Evolutionary conservation across 1,284 basidiomycete genomes (phyloP).

Genomic region (Apiotrichum siamense): DNA sequence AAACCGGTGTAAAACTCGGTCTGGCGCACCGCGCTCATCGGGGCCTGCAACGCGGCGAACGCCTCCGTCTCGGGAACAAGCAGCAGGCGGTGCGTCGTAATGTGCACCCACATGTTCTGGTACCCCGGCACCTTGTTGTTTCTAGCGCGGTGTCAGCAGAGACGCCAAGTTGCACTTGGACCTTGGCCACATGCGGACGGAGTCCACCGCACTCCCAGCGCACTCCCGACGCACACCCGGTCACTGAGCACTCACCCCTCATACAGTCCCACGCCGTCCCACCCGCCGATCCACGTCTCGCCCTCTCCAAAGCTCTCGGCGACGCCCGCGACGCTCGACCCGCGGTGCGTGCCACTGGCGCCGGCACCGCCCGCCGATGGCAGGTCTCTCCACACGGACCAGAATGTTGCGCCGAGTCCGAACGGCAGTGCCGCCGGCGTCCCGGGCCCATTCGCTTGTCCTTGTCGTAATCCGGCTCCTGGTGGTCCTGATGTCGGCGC

Average conservation of each 20-base stretch:
- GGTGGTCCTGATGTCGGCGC: no score
- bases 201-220: neutral
- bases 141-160: slow-evolving; percentile 50
- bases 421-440: slow-evolving; percentile 7
- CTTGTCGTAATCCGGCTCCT: neutral
- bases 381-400: slow-evolving; percentile 22
- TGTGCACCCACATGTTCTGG: slow-evolving; percentile 64
- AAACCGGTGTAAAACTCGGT: slow-evolving; percentile 91
- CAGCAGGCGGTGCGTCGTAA: slow-evolving; percentile 69
- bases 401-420: slow-evolving; percentile 26
- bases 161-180: no score
- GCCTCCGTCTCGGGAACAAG: slow-evolving; percentile 25
- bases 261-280: slow-evolving; percentile 78
- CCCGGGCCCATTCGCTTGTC: neutral
- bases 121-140: slow-evolving; percentile 63
- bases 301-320: slow-evolving; percentile 53
- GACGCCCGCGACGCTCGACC: slow-evolving; percentile 14
- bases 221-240: neutral
- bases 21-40: slow-evolving; percentile 60
- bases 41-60: slow-evolving; percentile 53
- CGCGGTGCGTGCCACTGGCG: no score
- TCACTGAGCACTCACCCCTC: slow-evolving; percentile 60
- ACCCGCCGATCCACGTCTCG: slow-evolving; percentile 65
- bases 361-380: neutral
- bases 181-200: no score